Evolutionary conservation across 2,329 filamentous ascomycete genomes (phyloP), one percentile per base, ranked within the genome.

Genomic region (Dactylellina leptospora): DNA sequence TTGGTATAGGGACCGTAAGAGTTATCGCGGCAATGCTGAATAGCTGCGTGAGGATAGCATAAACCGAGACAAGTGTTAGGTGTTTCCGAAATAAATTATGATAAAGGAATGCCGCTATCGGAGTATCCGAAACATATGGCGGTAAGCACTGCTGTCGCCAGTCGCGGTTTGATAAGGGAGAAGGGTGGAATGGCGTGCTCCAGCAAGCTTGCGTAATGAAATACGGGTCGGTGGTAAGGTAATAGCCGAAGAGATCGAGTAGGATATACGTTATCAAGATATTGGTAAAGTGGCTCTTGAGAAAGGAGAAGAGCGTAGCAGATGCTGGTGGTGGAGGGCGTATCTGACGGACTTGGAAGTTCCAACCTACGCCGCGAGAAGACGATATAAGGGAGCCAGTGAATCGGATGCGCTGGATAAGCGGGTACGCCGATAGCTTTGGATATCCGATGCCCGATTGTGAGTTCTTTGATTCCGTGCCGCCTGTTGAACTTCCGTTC

Each of bases 341-440:
- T 9, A 71, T 55, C 45, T 62, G 66, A 20, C 66, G 58, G 27
- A 71, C 33, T 25, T 71, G 66, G 22, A 71, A 71, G n/a, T 71
- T 71, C 23, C 53, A 71, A n/a, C 66, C 66, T 3, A 71, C 66
- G 6, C 66, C 66, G 18, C 66, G 51, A 9, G 66, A 71, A 22
- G 66, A 47, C 20, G 33, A 50, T 25, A 71, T 18, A 11, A 71
- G 40, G 2, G 66, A 71, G 20, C 28, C 38, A 1, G 66, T 63
- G 33, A 71, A 71, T 1, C 66, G 66, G 18, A 62, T 62, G 30
- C 66, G 66, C n/a, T 63, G 58, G 4, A 22, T 23, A 9, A 71
- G 44, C 13, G 66, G 58, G 33, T 71, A 63, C 5, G 16, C 11
- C 20, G 58, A 56, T 9, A 71, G 11, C 9, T n/a, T 23, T 9